phyloP scores from a whole-genome alignment of 2,329 filamentous ascomycete species.

The Monosporascus sp. region DNA sequence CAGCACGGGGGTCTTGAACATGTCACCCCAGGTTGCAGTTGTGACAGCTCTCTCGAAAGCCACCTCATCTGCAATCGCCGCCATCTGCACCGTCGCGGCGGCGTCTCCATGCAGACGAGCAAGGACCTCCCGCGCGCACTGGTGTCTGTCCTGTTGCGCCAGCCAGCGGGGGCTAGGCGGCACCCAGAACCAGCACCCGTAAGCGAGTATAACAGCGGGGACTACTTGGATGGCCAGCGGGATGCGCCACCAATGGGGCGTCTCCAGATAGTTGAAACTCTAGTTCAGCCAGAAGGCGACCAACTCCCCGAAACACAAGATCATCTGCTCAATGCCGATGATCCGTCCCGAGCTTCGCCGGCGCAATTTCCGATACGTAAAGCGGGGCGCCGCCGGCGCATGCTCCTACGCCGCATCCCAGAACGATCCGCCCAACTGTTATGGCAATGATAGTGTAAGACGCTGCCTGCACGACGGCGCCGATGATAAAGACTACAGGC shows the following conservation, averaged over 20 bases:
- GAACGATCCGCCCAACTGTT: slow-evolving; percentile 8
- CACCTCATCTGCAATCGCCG: slow-evolving; percentile 17
- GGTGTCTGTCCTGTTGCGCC: slow-evolving; percentile 16
- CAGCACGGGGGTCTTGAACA: slow-evolving; percentile 22
- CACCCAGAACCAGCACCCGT: slow-evolving; percentile 21
- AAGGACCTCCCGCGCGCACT: slow-evolving; percentile 20
- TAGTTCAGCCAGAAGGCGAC: slow-evolving; percentile 14
- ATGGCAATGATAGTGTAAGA: slow-evolving; percentile 11
- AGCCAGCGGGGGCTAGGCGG: slow-evolving; percentile 22
- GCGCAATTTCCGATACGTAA: slow-evolving; percentile 16
- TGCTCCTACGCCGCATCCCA: slow-evolving; percentile 12
- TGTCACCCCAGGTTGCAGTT: slow-evolving; percentile 19
- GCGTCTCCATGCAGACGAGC: slow-evolving; percentile 19
- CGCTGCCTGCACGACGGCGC: slow-evolving; percentile 11
- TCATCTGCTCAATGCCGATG: slow-evolving; percentile 18
- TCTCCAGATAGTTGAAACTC: slow-evolving; percentile 11
- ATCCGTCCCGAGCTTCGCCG: slow-evolving; percentile 14
- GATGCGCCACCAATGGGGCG: slow-evolving; percentile 21
- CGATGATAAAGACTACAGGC: slow-evolving; percentile 10
- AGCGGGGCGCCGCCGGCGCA: slow-evolving; percentile 14
- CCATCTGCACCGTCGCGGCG: slow-evolving; percentile 50
- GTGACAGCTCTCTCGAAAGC: slow-evolving; percentile 13
- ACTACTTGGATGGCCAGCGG: slow-evolving; percentile 29
- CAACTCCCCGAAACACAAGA: slow-evolving; percentile 13
- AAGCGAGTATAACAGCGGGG: slow-evolving; percentile 22